phyloP scores from a whole-genome alignment of 306 rosid species.

The Carpinus viminea region DNA sequence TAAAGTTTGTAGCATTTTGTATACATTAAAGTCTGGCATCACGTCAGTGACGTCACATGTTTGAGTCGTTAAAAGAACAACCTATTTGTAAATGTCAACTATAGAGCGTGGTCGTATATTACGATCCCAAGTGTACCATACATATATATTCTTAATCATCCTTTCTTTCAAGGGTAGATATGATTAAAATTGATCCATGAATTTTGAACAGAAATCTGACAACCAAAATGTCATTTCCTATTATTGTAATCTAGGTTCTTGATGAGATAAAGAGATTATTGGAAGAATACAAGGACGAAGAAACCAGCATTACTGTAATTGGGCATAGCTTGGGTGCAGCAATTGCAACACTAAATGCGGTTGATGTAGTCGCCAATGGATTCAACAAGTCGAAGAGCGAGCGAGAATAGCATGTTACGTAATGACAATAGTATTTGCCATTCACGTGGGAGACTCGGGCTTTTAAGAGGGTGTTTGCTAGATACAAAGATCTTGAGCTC shows the following conservation, averaged over 20 bases:
- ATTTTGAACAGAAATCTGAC: background rate
- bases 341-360: slow-evolving; percentile 68
- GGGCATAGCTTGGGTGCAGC: slow-evolving; percentile 96
- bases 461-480: slow-evolving; percentile 47
- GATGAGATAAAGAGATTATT: slow-evolving; percentile 66
- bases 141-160: too few species aligned
- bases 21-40: too few species aligned
- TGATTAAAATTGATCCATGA: background rate
- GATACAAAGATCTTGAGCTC: slow-evolving; percentile 36
- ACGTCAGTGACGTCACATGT: too few species aligned
- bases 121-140: too few species aligned
- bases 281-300: slow-evolving; percentile 65
- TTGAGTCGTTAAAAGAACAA: too few species aligned
- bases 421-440: slow-evolving; percentile 61
- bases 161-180: too few species aligned
- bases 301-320: slow-evolving; percentile 72
- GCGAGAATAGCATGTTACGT: slow-evolving; percentile 32
- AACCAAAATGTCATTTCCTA: background rate
- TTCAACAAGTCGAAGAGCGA: slow-evolving; percentile 42
- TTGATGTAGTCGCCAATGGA: slow-evolving; percentile 67
- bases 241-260: slow-evolving; percentile 46
- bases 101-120: too few species aligned
- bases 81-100: too few species aligned
- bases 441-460: slow-evolving; percentile 67
- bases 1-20: too few species aligned